Conservation (phyloP, 1,139 yeast species). For the Yamadazyma conglobata region DNA sequence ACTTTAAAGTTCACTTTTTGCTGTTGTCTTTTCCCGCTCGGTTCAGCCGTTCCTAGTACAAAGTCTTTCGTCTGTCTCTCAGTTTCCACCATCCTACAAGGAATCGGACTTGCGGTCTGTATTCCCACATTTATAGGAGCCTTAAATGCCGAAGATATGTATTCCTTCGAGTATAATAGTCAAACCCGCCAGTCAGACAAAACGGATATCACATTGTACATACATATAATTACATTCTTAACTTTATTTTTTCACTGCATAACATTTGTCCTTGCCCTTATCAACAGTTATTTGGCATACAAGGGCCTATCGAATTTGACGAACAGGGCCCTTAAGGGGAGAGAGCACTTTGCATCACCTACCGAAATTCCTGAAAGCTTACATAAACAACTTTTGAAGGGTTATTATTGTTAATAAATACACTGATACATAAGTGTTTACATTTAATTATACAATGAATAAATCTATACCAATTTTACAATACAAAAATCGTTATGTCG, state of each 20-base stretch:
- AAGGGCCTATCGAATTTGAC: conserved; percentile 17
- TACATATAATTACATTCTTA: conserved; percentile 16
- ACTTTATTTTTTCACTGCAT: conserved; percentile 14
- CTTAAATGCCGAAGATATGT: conserved; percentile 23
- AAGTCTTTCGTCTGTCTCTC: conserved; percentile 18
- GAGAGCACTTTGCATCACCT: too few species aligned
- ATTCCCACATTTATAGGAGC: conserved; percentile 19
- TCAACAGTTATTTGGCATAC: conserved; percentile 1
- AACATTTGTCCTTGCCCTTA: conserved; percentile 8
- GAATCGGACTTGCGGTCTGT: conserved; percentile 19
- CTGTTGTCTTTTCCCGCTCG: conserved; percentile 15
- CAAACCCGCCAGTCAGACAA: conserved; percentile 10
- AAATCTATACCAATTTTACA: too few species aligned
- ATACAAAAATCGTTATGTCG: too few species aligned
- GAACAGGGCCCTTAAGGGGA: conserved; percentile 20
- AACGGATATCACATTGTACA: conserved; percentile 25
- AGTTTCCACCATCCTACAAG: conserved; percentile 21
- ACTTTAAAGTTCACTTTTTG: conserved; percentile 23
- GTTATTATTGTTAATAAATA: too few species aligned
- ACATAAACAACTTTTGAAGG: too few species aligned
- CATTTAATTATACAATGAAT: too few species aligned
- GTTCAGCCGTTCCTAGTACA: conserved; percentile 17
- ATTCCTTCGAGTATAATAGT: conserved; percentile 22
- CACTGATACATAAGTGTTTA: too few species aligned
- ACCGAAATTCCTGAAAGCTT: too few species aligned